A percentile compares a stretch with the other conserved stretches of the same genome.
These are phyloP conservation scores for Ceratobasidium sp. DNA, from an alignment of 1,284 basidiomycete species.

Conservation along the genomic window DNA sequence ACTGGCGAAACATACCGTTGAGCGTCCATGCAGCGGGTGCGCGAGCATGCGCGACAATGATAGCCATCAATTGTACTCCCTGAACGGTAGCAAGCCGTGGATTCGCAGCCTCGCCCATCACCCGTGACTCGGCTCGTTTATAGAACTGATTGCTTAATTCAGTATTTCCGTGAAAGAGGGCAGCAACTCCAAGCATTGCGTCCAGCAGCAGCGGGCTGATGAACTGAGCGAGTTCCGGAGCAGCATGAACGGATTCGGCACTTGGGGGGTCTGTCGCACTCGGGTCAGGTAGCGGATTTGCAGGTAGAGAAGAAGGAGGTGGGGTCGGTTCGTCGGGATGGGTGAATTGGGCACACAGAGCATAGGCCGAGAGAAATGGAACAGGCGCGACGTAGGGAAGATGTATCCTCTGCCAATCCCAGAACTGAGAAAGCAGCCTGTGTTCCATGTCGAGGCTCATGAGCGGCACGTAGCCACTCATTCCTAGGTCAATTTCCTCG, in stretches of 20 bases:
- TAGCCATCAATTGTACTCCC: not conserved
- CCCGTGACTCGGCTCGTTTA: not conserved
- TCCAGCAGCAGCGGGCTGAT: slow-evolving; percentile 15
- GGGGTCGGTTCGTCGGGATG: slow-evolving; percentile 3
- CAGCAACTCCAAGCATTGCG: not conserved
- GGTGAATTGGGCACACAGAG: not conserved
- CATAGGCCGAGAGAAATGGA: slow-evolving; percentile 16
- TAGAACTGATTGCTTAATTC: slow-evolving; percentile 13
- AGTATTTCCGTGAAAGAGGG: not conserved
- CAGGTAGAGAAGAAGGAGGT: not conserved
- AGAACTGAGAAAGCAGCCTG: slow-evolving; percentile 6
- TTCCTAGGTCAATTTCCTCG: slow-evolving; percentile 6
- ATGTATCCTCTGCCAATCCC: slow-evolving; percentile 18
- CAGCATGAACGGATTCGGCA: not conserved
- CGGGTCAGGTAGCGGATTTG: not conserved
- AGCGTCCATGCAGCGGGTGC: slow-evolving; percentile 10
- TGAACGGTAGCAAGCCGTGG: slow-evolving; percentile 9
- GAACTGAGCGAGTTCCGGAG: slow-evolving; percentile 5
- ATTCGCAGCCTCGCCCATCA: not conserved
- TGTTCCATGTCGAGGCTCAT: not conserved
- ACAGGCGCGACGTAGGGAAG: slow-evolving; percentile 12
- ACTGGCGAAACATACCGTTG: not conserved
- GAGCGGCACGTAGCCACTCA: not conserved
- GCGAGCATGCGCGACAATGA: not conserved
- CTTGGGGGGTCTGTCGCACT: not conserved